Conservation (phyloP, 495 filamentous ascomycete genomes). For the Chaetomium tenue region DNA sequence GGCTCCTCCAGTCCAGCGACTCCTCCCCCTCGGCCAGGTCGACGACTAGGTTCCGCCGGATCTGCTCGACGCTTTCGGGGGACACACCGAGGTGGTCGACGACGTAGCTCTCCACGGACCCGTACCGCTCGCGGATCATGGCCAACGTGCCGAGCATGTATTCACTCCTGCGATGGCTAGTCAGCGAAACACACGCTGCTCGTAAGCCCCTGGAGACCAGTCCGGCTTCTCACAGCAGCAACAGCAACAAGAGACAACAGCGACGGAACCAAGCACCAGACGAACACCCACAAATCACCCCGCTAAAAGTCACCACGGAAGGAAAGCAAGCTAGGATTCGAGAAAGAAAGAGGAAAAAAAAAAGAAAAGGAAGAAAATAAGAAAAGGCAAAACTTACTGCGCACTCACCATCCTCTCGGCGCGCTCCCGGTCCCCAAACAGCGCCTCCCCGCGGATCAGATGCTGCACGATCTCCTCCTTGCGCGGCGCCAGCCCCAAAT, state of each 20-base stretch:
- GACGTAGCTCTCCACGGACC: constrained; percentile 57
- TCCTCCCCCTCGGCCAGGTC: constrained; percentile 28
- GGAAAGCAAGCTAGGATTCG: neutral
- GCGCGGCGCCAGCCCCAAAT: constrained; percentile 49
- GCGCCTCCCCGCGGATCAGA: constrained; percentile 42
- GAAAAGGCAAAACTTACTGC: constrained; percentile 37
- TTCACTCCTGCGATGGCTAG: constrained; percentile 39
- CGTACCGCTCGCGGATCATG: constrained; percentile 53
- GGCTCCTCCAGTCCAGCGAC: constrained; percentile 34
- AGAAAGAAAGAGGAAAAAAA: neutral
- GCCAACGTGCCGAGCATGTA: constrained; percentile 55
- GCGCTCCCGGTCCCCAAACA: constrained; percentile 44
- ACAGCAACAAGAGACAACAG: neutral
- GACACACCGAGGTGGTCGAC: constrained; percentile 52
- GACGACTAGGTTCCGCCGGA: constrained; percentile 51
- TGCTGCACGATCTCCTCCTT: constrained; percentile 46
- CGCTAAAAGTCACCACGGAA: too few species aligned
- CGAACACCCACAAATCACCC: too few species aligned
- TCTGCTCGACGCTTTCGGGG: constrained; percentile 47
- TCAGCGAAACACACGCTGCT: neutral
- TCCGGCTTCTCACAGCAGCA: neutral
- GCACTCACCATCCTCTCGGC: constrained; percentile 54
- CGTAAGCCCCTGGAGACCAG: too few species aligned
- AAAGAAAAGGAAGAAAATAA: neutral
- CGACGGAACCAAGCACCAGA: too few species aligned